Conservation (phyloP, 345 rosid genomes). For the Gossypium turneri region DNA sequence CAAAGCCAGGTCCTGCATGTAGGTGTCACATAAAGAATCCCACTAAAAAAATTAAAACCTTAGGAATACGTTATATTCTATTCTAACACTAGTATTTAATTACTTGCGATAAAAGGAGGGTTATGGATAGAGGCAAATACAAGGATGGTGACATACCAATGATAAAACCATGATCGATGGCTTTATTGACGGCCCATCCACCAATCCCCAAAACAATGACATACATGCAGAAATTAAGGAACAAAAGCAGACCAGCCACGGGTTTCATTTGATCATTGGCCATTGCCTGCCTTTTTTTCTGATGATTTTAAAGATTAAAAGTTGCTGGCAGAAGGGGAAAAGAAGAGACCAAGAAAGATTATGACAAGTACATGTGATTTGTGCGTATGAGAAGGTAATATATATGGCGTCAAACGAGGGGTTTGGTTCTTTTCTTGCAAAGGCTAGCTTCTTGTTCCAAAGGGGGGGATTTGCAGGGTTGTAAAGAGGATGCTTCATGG, state of each 20-base stretch:
- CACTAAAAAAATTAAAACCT: not conserved
- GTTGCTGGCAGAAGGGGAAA: conserved; percentile 11
- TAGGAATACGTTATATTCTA: too few relatives aligned
- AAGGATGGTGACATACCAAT: conserved; percentile 43
- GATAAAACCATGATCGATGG: conserved; percentile 74
- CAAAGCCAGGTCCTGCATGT: conserved; percentile 55
- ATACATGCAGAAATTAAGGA: conserved; percentile 75
- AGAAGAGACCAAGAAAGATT: conserved; percentile 6
- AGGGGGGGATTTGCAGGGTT: conserved; percentile 34
- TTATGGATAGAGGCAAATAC: too few relatives aligned
- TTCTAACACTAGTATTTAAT: too few relatives aligned
- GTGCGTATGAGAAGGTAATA: conserved; percentile 21
- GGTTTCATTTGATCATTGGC: conserved; percentile 47
- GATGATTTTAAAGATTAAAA: conserved; percentile 13
- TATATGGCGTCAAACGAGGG: conserved; percentile 20
- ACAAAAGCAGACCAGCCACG: conserved; percentile 54
- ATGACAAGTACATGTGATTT: conserved; percentile 15
- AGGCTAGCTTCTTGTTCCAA: conserved; percentile 37
- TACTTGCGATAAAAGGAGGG: too few relatives aligned
- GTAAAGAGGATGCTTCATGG: conserved; percentile 57
- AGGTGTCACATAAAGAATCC: not conserved
- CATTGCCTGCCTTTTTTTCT: conserved; percentile 27
- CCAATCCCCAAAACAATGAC: conserved; percentile 66
- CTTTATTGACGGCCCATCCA: conserved; percentile 78
- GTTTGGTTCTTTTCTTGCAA: conserved; percentile 81